Percentiles rank a stretch among this genome's conserved stretches.
These are phyloP conservation scores for Magnolia changhungtana DNA, from an alignment of 164 flowering plant genomes.

Conservation along the genomic window DNA sequence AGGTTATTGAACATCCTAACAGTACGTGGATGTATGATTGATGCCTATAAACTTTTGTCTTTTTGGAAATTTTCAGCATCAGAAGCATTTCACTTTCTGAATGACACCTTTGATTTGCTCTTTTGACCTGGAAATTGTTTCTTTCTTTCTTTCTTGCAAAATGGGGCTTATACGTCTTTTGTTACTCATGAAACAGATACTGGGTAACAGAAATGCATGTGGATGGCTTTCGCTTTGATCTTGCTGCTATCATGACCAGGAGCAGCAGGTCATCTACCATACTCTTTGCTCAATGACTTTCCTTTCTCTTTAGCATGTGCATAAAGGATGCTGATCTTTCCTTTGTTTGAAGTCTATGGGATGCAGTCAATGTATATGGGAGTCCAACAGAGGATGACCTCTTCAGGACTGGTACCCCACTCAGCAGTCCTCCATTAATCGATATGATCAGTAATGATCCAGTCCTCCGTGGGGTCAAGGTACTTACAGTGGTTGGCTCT, in stretches of 20 bases:
- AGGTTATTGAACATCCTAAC: too few species aligned
- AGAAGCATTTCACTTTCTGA: background rate
- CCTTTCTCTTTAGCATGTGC: background rate
- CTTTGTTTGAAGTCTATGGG: conserved; percentile 56
- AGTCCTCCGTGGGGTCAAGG: conserved; percentile 84
- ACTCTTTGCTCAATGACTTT: conserved; percentile 4
- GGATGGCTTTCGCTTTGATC: conserved; percentile 99
- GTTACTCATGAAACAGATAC: conserved; percentile 47
- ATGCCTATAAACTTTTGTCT: background rate
- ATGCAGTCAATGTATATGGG: conserved; percentile 84
- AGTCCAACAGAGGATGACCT: conserved; percentile 50
- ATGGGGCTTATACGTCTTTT: conserved; percentile 3
- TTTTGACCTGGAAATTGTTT: background rate
- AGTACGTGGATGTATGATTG: too few species aligned
- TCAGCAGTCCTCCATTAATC: conserved; percentile 74
- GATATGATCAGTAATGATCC: conserved; percentile 97
- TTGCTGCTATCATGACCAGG: conserved; percentile 94
- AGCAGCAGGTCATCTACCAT: conserved; percentile 65
- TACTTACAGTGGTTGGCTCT: conserved; percentile 13
- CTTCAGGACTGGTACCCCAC: conserved; percentile 82
- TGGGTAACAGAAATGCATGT: conserved; percentile 97
- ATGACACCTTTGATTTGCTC: background rate
- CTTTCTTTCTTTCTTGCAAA: background rate
- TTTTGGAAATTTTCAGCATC: background rate
- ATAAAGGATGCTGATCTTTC: conserved; percentile 7